phyloP scores from a whole-genome alignment of 768 basidiomycete species.

The Suillus discolor region DNA sequence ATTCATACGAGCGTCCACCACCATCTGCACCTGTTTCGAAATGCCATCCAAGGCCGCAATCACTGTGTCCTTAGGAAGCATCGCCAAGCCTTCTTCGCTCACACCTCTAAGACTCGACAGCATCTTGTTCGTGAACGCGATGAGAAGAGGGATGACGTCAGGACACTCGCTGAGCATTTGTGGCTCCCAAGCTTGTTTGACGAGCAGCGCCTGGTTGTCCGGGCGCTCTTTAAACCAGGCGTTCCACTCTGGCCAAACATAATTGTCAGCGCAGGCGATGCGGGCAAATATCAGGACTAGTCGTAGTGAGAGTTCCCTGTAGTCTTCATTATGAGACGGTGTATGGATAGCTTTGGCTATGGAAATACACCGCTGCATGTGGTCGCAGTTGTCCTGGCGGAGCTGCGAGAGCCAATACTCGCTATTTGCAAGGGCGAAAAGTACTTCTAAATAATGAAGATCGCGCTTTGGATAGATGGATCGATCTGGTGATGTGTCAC shows the following conservation, averaged over 20 bases:
- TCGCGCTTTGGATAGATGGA: neutral
- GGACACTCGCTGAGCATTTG: neutral
- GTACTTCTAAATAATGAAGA: neutral
- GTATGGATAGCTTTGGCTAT: neutral
- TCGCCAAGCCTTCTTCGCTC: neutral
- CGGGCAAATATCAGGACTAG: neutral
- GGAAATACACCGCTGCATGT: neutral
- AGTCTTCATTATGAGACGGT: neutral
- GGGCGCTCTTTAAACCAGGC: neutral
- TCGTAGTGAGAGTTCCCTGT: neutral
- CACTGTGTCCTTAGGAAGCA: neutral
- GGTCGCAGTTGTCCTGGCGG: neutral
- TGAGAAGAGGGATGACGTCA: neutral
- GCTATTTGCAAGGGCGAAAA: neutral
- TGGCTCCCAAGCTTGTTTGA: neutral
- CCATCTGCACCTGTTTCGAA: neutral
- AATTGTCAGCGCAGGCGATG: slow-evolving; percentile 11
- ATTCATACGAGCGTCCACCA: neutral
- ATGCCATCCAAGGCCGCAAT: neutral
- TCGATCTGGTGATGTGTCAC: neutral
- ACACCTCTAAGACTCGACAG: neutral
- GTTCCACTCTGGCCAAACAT: neutral
- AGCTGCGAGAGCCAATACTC: neutral
- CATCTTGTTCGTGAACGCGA: slow-evolving; percentile 4
- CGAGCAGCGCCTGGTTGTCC: neutral